These are phyloP conservation scores for Mortierella sp. DNA, from an alignment of 371 early-diverging fungal species.

Conservation along the genomic window DNA sequence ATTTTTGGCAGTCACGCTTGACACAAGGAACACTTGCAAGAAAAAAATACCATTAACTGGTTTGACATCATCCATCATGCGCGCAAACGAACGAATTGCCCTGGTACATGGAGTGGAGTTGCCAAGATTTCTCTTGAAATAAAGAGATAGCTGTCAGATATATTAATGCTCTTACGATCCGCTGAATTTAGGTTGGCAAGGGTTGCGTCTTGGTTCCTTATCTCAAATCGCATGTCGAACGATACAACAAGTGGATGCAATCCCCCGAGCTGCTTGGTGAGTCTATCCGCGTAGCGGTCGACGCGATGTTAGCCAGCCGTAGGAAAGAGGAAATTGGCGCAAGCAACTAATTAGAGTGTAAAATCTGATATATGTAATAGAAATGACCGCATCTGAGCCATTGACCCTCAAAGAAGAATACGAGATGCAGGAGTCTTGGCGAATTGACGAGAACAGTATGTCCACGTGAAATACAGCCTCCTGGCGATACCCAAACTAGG, in stretches of 20 bases:
- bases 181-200: slow-evolving; percentile 67
- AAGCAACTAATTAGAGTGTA: too few species aligned
- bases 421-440: slow-evolving; percentile 94
- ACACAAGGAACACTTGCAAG: neutral
- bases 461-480: neutral
- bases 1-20: neutral
- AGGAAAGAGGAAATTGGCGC: too few species aligned
- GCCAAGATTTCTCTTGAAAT: neutral
- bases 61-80: slow-evolving; percentile 51
- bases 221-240: slow-evolving; percentile 83
- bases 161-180: neutral
- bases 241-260: slow-evolving; percentile 96
- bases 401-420: slow-evolving; percentile 92
- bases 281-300: neutral
- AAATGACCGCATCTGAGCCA: slow-evolving; percentile 96
- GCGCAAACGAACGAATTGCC: slow-evolving; percentile 61
- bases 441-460: slow-evolving; percentile 83
- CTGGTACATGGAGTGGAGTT: slow-evolving; percentile 35
- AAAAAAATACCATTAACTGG: neutral
- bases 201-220: slow-evolving; percentile 89
- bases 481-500: neutral
- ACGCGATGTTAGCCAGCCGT: neutral
- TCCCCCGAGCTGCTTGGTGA: slow-evolving; percentile 84
- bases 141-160: neutral
- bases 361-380: slow-evolving; percentile 51